phyloP scores from a whole-genome alignment of 257 asterid genomes.

The Thymus quinquecostatus region DNA sequence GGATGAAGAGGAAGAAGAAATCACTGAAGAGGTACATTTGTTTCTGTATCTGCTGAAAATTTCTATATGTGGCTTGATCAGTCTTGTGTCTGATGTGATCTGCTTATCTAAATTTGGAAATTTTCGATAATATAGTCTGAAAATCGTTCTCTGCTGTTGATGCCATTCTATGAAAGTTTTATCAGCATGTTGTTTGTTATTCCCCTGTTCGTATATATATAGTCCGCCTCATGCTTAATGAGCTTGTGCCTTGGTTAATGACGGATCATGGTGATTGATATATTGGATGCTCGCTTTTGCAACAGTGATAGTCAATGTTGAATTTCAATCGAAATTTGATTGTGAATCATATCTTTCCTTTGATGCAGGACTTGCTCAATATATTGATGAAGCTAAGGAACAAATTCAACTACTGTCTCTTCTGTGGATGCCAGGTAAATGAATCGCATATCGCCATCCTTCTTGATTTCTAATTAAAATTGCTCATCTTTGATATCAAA shows the following conservation, averaged over 20 bases:
- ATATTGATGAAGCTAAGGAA: conserved; percentile 77
- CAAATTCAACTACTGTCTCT: conserved; percentile 75
- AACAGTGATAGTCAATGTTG: neutral
- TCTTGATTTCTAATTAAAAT: neutral
- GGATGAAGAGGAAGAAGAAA: conserved; percentile 69
- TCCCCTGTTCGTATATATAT: neutral
- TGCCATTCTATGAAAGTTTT: neutral
- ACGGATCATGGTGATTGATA: neutral
- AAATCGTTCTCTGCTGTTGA: neutral
- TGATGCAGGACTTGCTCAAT: conserved; percentile 73
- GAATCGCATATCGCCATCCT: neutral
- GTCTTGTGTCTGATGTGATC: neutral
- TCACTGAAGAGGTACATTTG: conserved; percentile 70
- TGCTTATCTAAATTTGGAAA: neutral
- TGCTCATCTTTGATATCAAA: neutral
- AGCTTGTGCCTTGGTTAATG: conserved; percentile 1
- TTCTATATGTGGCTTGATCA: conserved; percentile 4
- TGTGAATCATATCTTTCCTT: conserved; percentile 20
- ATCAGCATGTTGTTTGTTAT: neutral
- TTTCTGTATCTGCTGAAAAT: conserved; percentile 1
- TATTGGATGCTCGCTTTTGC: neutral
- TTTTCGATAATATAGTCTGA: neutral
- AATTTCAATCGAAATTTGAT: neutral
- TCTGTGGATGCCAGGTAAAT: conserved; percentile 87
- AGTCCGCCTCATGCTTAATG: conserved; percentile 8